Conservation (phyloP, 495 filamentous ascomycete genomes). For the Penicillium longicatenatum region DNA sequence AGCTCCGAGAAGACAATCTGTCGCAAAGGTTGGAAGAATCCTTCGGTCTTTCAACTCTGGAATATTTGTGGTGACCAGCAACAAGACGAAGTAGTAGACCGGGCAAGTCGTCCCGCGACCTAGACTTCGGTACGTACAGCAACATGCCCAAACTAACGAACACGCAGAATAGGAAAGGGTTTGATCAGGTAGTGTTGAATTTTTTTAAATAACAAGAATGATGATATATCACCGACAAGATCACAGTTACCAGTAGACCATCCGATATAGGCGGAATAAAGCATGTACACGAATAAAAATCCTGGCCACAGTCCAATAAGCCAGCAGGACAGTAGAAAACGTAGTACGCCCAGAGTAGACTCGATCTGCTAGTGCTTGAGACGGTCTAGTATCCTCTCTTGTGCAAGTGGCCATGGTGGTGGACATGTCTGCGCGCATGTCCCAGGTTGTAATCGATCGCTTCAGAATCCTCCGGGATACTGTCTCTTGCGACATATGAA, state of each 20-base stretch:
- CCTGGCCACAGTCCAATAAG: conserved; percentile 13
- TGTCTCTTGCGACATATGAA: conserved; percentile 30
- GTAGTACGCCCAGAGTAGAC: conserved; percentile 16
- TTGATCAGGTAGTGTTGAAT: not conserved
- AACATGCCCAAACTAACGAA: no score
- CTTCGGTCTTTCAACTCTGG: no score
- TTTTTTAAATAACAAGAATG: conserved; percentile 4
- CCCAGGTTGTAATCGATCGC: conserved; percentile 19
- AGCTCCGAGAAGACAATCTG: not conserved
- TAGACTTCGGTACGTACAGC: no score
- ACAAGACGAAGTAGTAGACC: not conserved
- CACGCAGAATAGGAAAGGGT: no score
- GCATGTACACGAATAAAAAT: conserved; percentile 27
- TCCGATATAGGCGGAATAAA: conserved; percentile 6
- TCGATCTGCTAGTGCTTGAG: not conserved
- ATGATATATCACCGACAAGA: conserved; percentile 16
- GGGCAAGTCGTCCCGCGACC: no score
- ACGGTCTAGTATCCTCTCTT: conserved; percentile 16
- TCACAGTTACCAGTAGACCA: conserved; percentile 4
- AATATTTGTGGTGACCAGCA: not conserved
- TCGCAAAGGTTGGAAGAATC: not conserved
- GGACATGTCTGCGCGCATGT: conserved; percentile 19
- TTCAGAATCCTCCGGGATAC: conserved; percentile 14
- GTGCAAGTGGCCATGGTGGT: conserved; percentile 31
- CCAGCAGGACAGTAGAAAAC: not conserved